Evolutionary conservation across 2,329 filamentous ascomycete species (phyloP).

Genomic region (Botrytis fragariae): DNA sequence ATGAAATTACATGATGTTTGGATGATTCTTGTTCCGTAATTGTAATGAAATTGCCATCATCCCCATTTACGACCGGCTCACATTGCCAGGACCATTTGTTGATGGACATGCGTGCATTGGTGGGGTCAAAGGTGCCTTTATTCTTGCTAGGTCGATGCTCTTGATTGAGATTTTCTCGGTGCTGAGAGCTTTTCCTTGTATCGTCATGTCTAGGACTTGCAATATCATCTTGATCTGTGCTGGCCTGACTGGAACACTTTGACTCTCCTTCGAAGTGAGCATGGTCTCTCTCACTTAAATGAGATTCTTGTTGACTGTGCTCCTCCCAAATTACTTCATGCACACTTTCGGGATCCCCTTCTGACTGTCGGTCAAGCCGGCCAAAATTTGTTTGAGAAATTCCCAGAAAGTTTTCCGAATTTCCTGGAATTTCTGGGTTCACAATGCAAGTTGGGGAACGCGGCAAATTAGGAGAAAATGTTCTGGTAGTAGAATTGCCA

Average conservation of each 20-base stretch:
- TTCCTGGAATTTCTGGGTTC: not conserved
- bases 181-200: not conserved
- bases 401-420: not conserved
- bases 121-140: constrained; percentile 28
- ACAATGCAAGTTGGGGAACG: not conserved
- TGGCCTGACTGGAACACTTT: constrained; percentile 4
- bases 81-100: constrained; percentile 28
- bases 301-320: constrained; percentile 15
- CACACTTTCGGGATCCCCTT: constrained; percentile 21
- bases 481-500: not conserved
- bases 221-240: not conserved
- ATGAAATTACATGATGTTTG: constrained; percentile 29
- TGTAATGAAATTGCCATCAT: not conserved
- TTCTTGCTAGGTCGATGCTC: constrained; percentile 5
- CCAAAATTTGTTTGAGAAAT: not conserved
- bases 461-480: not conserved
- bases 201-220: not conserved
- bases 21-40: constrained; percentile 13
- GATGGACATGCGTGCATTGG: constrained; percentile 29
- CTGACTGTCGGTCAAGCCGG: not conserved
- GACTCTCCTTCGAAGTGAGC: not conserved
- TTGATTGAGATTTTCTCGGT: not conserved
- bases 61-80: constrained; percentile 19
- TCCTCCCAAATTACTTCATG: constrained; percentile 35
- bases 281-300: constrained; percentile 21